phyloP scores from a whole-genome alignment of 345 rosid genomes.

The Gossypium bickii region DNA sequence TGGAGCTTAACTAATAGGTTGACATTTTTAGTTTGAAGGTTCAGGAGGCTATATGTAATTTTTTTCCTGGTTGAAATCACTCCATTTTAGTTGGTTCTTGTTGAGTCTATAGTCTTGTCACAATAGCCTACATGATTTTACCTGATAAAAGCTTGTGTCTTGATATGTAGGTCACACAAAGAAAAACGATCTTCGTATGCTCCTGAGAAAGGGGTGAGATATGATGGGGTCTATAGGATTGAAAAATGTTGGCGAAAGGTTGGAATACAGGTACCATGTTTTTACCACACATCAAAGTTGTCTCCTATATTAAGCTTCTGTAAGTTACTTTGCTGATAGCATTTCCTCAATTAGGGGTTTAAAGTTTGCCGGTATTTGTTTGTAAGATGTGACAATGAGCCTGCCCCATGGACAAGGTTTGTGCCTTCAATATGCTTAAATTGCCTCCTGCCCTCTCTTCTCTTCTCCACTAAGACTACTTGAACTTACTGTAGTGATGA shows the following conservation, averaged over 20 bases:
- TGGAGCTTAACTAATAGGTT: background rate
- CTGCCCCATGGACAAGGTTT: slow-evolving; percentile 70
- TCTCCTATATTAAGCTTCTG: background rate
- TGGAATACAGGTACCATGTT: slow-evolving; percentile 41
- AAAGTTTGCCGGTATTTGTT: slow-evolving; percentile 60
- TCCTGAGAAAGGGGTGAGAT: slow-evolving; percentile 56
- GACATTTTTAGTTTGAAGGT: background rate
- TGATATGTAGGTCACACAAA: slow-evolving; percentile 47
- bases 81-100: background rate
- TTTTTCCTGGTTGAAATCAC: background rate
- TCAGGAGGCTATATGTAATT: background rate
- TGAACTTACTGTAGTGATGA: slow-evolving; percentile 37
- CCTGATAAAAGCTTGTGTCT: background rate
- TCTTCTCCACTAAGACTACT: slow-evolving; percentile 17
- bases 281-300: background rate
- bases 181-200: slow-evolving; percentile 65
- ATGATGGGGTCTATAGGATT: slow-evolving; percentile 68
- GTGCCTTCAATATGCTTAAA: slow-evolving; percentile 30
- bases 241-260: slow-evolving; percentile 71
- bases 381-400: slow-evolving; percentile 64
- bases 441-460: slow-evolving; percentile 56
- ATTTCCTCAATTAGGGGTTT: slow-evolving; percentile 33
- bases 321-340: background rate
- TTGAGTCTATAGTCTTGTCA: background rate
- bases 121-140: background rate